A percentile compares a stretch with the other conserved stretches of the same genome.
phyloP scores from a whole-genome alignment of 2,329 filamentous ascomycete species.

The Colletotrichum tabaci region DNA sequence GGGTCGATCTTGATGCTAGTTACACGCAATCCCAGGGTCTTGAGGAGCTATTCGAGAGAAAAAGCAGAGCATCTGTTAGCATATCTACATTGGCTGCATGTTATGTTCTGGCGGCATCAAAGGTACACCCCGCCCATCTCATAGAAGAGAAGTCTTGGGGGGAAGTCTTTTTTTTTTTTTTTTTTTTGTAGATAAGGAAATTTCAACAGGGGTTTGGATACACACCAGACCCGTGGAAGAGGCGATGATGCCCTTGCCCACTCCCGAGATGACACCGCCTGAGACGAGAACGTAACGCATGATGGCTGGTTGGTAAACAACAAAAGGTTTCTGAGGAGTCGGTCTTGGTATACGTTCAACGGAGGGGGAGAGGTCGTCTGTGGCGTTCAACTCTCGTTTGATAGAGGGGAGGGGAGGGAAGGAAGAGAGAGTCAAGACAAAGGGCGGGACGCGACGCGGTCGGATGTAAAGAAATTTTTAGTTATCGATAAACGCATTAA shows the following conservation, averaged over 20 bases:
- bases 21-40: conserved; percentile 84
- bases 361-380: conserved; percentile 1
- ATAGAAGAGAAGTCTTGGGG: background rate
- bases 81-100: conserved; percentile 1
- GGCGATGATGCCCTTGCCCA: conserved; percentile 74
- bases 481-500: conserved; percentile 42
- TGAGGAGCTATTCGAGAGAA: conserved; percentile 74
- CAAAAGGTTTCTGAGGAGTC: background rate
- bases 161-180: too few species aligned
- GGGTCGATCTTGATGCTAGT: conserved; percentile 67
- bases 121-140: conserved; percentile 7
- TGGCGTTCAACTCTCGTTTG: conserved; percentile 35
- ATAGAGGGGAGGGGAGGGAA: conserved; percentile 41
- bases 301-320: conserved; percentile 28
- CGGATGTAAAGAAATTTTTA: conserved; percentile 43
- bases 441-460: conserved; percentile 41
- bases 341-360: conserved; percentile 24
- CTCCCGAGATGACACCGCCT: conserved; percentile 69
- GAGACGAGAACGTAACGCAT: conserved; percentile 51
- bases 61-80: conserved; percentile 14
- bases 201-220: conserved; percentile 37
- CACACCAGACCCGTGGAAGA: conserved; percentile 75
- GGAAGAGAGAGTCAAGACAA: conserved; percentile 36
- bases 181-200: conserved; percentile 44
- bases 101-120: background rate